A percentile compares a stretch with the other conserved stretches of the same genome.
phyloP scores from a whole-genome alignment of 495 filamentous ascomycete species.

The Penicillium simplicissimum region DNA sequence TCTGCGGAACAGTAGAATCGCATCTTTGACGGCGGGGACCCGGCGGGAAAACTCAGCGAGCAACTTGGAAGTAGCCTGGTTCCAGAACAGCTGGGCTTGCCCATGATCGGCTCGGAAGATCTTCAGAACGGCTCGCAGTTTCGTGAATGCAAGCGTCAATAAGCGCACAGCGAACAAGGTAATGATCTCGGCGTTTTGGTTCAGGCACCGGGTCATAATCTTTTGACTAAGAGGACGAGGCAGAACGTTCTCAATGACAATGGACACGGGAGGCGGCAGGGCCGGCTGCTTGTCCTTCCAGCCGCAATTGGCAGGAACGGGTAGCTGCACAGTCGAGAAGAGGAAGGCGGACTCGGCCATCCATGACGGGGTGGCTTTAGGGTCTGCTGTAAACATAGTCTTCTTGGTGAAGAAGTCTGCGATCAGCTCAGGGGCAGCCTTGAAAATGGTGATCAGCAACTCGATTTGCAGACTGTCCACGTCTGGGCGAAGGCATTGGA shows the following conservation, averaged over 20 bases:
- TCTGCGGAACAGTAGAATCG: constrained; percentile 66
- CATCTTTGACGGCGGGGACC: constrained; percentile 75
- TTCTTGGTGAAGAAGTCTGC: constrained; percentile 81
- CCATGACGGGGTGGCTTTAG: constrained; percentile 89
- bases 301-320: constrained; percentile 70
- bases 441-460: constrained; percentile 76
- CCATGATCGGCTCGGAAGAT: constrained; percentile 43
- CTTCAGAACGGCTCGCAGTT: constrained; percentile 60
- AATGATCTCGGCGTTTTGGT: constrained; percentile 70
- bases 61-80: constrained; percentile 62
- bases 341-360: constrained; percentile 88
- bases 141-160: constrained; percentile 73
- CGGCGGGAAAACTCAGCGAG: constrained; percentile 73
- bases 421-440: constrained; percentile 77
- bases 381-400: constrained; percentile 81
- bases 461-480: constrained; percentile 78
- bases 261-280: constrained; percentile 71
- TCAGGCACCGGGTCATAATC: constrained; percentile 72
- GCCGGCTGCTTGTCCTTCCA: constrained; percentile 50
- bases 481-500: constrained; percentile 80
- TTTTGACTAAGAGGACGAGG: constrained; percentile 81
- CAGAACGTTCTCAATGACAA: constrained; percentile 81
- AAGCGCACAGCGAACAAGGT: constrained; percentile 81
- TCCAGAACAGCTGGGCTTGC: constrained; percentile 56
- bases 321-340: constrained; percentile 72